Evolutionary conservation across 2,329 filamentous ascomycete genomes (phyloP).

Genomic region (Fusarium sp.): DNA sequence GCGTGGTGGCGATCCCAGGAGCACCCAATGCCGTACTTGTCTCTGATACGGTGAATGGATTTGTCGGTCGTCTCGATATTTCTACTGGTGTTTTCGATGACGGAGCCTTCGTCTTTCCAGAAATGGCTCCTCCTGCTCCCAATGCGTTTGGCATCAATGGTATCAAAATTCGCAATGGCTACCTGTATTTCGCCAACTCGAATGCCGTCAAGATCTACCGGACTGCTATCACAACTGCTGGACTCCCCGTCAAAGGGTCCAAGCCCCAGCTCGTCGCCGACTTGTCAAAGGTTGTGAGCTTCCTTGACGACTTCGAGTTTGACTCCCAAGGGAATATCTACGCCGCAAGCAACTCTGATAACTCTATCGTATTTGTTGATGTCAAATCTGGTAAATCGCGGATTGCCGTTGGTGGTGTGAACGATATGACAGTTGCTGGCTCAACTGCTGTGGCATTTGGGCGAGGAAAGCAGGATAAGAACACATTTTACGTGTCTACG

Average conservation of each 20-base stretch:
- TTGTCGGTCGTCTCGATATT: conserved; percentile 11
- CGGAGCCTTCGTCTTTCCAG: neutral
- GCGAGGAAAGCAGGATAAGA: conserved; percentile 17
- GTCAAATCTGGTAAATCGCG: conserved; percentile 21
- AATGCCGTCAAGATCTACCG: conserved; percentile 29
- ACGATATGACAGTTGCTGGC: conserved; percentile 39
- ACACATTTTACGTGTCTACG: conserved; percentile 31
- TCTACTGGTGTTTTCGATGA: neutral
- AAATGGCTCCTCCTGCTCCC: conserved; percentile 5
- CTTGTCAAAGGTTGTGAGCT: conserved; percentile 17
- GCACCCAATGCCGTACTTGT: conserved; percentile 9
- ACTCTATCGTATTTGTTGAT: conserved; percentile 37
- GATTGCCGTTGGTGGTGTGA: conserved; percentile 27
- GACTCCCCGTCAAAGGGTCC: conserved; percentile 27
- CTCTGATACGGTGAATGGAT: conserved; percentile 1
- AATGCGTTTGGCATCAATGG: conserved; percentile 11
- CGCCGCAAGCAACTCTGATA: conserved; percentile 39
- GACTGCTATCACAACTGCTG: conserved; percentile 26
- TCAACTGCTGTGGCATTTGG: conserved; percentile 40
- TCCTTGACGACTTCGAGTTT: conserved; percentile 44
- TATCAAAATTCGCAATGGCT: neutral
- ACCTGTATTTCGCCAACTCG: conserved; percentile 15
- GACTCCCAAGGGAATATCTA: conserved; percentile 39
- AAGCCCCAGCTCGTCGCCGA: conserved; percentile 37
- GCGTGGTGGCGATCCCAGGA: conserved; percentile 1